These are phyloP conservation scores for Teratosphaeria gauchensis DNA, from an alignment of 2,329 filamentous ascomycete species.

Conservation along the genomic window DNA sequence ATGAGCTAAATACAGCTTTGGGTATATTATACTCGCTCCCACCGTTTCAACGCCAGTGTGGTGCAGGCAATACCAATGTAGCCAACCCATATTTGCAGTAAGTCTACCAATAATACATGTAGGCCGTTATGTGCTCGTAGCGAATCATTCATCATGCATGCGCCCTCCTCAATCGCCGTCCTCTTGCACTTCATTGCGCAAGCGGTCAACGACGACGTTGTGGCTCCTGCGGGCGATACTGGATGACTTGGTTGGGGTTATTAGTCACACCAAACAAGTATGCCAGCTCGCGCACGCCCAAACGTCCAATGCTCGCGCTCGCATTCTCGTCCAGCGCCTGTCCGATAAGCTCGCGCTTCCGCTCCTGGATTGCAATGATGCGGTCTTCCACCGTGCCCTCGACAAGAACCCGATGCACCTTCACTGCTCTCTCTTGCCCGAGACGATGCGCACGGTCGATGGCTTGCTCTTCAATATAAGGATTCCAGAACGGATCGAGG, in stretches of 20 bases:
- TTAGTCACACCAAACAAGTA: conserved; percentile 52
- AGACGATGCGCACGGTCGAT: conserved; percentile 85
- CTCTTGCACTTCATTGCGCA: background rate
- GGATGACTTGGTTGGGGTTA: conserved; percentile 14
- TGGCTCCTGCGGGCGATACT: conserved; percentile 9
- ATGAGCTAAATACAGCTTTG: background rate
- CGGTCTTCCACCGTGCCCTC: conserved; percentile 76
- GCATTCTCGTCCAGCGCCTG: conserved; percentile 70
- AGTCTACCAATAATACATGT: background rate
- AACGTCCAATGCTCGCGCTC: conserved; percentile 54
- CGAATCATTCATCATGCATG: background rate
- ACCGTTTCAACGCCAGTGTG: background rate
- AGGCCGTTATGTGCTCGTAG: background rate
- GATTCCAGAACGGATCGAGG: conserved; percentile 91
- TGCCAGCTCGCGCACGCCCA: conserved; percentile 57
- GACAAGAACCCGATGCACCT: conserved; percentile 71
- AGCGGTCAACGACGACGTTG: background rate
- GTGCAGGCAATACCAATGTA: background rate
- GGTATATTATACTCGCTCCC: background rate
- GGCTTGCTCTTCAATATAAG: conserved; percentile 84
- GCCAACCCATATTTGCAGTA: background rate
- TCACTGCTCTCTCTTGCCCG: conserved; percentile 63
- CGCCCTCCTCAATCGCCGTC: background rate
- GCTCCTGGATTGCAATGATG: conserved; percentile 67
- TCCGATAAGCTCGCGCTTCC: conserved; percentile 68